Evolutionary conservation across 1,139 yeast genomes (phyloP), one percentile per base, ranked within the genome.

Genomic region (Lodderomyces theae): DNA sequence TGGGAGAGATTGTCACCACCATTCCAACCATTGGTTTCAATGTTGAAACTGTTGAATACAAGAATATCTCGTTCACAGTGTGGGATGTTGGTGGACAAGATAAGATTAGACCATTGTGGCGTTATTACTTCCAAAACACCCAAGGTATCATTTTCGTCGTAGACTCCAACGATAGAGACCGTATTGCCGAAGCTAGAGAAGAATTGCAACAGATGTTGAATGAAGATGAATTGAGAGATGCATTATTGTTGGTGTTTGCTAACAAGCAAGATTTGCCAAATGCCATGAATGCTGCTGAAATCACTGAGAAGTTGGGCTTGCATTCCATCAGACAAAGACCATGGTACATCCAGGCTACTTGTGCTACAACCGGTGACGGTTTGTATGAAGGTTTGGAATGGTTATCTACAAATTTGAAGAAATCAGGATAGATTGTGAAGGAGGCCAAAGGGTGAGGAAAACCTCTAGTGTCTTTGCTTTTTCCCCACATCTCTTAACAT

Each of bases 31-130:
- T 66, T 51, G 72, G 72, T 35, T 66, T 66, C 54, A 66, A 66
- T 46, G 72, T 66, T 43, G 72, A 66, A 54, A 66, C 72, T 25
- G 72, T 66, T 42, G 72, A 66, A 50, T 66, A 66, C 54, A 66
- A 66, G 53, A 66, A 66, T 56, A 66, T 66, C 51, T 60, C 69
- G 31, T 66, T 66, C 49, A 66, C 72, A 12, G 72, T 66, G 32
- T 66, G 72, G 72, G 72, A 66, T 57, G 72, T 66, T 42, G 72
- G 72, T 64, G 72, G 72, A 57, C 72, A 66, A 55, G 69, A 65
- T 51, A 66, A 65, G 52, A 66, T 66, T 47, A 60, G 72, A 57
- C 72, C 72, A 38, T 64, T 66, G 51, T 66, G 72, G 72, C 63
- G 72, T 59, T 66, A 66, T 54, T 66, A 66, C 49, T 66, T 63